phyloP scores from a whole-genome alignment of 192 early-diverging fungal genomes.

The Coemansia sp. region DNA sequence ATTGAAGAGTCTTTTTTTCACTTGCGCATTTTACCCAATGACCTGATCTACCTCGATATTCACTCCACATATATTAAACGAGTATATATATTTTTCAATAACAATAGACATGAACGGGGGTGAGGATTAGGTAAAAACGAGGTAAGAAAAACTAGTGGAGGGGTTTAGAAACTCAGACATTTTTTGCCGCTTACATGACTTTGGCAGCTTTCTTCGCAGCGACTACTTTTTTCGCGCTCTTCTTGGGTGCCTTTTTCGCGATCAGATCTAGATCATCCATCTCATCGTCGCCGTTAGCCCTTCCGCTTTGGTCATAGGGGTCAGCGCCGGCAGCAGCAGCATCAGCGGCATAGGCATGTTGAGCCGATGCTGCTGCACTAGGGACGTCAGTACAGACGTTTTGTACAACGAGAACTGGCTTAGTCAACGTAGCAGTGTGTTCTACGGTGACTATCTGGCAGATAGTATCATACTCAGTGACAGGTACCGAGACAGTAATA shows the following conservation, averaged over 20 bases:
- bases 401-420: constrained; percentile 51
- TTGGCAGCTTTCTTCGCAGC: background rate
- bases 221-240: background rate
- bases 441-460: constrained; percentile 51
- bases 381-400: constrained; percentile 43
- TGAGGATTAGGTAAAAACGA: background rate
- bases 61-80: background rate
- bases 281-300: background rate
- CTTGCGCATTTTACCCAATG: background rate
- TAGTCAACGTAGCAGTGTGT: constrained; percentile 40
- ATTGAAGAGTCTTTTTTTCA: background rate
- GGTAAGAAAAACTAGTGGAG: background rate
- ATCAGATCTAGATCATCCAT: constrained; percentile 8
- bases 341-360: constrained; percentile 6
- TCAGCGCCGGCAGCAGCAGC: background rate
- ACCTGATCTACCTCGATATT: background rate
- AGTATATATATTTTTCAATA: background rate
- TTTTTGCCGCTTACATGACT: background rate
- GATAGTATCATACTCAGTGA: constrained; percentile 50
- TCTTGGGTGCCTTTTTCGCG: background rate
- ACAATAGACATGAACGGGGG: background rate
- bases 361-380: constrained; percentile 14
- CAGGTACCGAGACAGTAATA: constrained; percentile 30
- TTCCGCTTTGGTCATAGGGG: background rate
- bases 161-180: background rate